These are phyloP conservation scores for Piper longum DNA, from an alignment of 164 flowering plant genomes.

Conservation along the genomic window DNA sequence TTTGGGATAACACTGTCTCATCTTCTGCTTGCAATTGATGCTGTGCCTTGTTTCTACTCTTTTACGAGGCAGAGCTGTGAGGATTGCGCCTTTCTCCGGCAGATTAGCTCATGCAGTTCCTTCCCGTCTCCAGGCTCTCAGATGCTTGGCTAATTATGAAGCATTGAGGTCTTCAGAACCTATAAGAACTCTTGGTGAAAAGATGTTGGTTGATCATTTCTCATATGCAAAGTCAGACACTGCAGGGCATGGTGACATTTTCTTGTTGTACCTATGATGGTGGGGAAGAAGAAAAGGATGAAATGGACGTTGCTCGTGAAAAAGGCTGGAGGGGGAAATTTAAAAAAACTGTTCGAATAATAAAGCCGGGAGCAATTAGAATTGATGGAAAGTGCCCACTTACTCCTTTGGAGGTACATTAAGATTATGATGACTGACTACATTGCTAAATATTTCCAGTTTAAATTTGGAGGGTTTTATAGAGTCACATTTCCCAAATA, in stretches of 20 bases:
- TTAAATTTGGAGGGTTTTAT: too few species aligned
- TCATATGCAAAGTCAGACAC: background rate
- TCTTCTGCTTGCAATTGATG: background rate
- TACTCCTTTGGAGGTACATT: slow-evolving; percentile 81
- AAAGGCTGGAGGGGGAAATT: slow-evolving; percentile 91
- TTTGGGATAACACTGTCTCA: too few species aligned
- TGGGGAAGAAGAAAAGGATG: slow-evolving; percentile 82
- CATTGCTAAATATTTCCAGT: too few species aligned
- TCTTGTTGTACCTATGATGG: slow-evolving; percentile 97
- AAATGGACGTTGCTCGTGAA: slow-evolving; percentile 91
- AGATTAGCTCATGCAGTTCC: slow-evolving; percentile 82
- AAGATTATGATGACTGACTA: background rate
- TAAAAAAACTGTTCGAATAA: slow-evolving; percentile 56
- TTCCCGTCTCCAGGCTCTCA: slow-evolving; percentile 52
- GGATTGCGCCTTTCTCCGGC: slow-evolving; percentile 95
- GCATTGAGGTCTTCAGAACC: slow-evolving; percentile 75
- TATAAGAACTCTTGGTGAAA: slow-evolving; percentile 63
- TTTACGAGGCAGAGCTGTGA: slow-evolving; percentile 55
- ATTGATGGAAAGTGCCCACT: slow-evolving; percentile 95
- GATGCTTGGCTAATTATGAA: slow-evolving; percentile 84
- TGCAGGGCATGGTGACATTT: slow-evolving; percentile 95
- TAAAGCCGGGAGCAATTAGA: slow-evolving; percentile 74
- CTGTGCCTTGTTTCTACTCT: background rate
- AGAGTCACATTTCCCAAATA: too few species aligned
- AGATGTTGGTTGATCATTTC: slow-evolving; percentile 55